Base-by-base conservation (phyloP, 805 yeast genomes). In the Candida broadrunensis region DNA sequence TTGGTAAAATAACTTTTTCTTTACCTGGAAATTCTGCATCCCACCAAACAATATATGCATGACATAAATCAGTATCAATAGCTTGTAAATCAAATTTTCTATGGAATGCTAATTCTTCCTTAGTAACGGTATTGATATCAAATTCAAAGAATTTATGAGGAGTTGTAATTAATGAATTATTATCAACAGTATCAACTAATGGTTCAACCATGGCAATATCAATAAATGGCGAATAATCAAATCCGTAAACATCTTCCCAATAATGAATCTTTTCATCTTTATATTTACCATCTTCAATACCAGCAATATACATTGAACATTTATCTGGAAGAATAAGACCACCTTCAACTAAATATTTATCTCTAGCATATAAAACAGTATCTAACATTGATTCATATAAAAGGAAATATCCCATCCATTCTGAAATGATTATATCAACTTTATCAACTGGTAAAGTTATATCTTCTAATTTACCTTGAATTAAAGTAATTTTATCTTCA, bases 361-460 rank as follows among this genome's bases (percentile, higher is more conserved):
- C 99, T 67, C 99, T 80, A 26, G 99, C 99, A 52, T 79, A 80
- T 51, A 93, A 71, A 20, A 93, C 99, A 20, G 98, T 88, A 65
- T 93, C 98, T 62, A 93, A 77, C 99, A 93, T 93, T 46, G 96
- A 87, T 74, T 93, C 99, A 61, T 91, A 93, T 42, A 95, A 74
- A 52, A 95, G 67, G 58, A 93, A 93, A 65, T 93, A 93, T 14
- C 99, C 99, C 99, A 93, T 93, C 99, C 99, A 93, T 66, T 93
- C 99, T 48, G 93, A 83, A 45, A 93, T 83, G 51, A 93, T 93
- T 53, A 93, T 91, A 61, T 93, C 99, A 41, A 93, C 99, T 60
- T 85, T 73, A 41, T 81, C 81, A 50, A 76, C 90, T 30, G 98
- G 98, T 52, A 93, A 72, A 33, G 64, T 75, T 42, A 95, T 87